Percentiles rank a stretch among this genome's conserved stretches.
phyloP scores from a whole-genome alignment of 164 flowering plant genomes.

The Vitis riparia region DNA sequence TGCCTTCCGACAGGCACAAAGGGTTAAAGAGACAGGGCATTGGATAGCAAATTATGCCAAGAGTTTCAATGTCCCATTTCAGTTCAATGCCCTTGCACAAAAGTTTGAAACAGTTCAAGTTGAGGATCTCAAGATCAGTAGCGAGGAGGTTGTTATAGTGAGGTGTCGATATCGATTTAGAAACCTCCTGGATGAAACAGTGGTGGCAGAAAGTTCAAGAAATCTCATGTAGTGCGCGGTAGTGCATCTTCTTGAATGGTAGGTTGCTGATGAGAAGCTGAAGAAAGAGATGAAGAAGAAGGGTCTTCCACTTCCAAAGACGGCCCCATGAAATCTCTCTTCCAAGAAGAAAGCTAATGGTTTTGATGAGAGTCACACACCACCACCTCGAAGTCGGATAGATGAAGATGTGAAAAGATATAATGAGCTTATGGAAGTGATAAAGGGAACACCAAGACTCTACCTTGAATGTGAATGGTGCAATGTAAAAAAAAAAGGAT shows the following conservation, averaged over 20 bases:
- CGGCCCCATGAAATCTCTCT: no score
- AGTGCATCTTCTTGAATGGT: no score
- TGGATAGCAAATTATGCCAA: neutral
- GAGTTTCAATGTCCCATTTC: neutral
- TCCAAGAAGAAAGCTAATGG: no score
- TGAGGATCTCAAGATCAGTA: no score
- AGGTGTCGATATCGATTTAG: neutral
- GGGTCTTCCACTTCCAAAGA: no score
- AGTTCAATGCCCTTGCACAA: neutral
- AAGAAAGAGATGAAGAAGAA: no score
- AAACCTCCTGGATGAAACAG: neutral
- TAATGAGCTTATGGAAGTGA: neutral
- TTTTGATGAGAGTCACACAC: no score
- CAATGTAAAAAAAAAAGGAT: neutral
- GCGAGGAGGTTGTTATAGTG: neutral
- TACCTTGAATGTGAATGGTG: neutral
- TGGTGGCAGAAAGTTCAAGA: neutral
- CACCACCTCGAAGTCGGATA: no score
- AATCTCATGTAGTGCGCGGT: neutral
- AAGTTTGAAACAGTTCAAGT: neutral
- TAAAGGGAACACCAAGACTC: neutral
- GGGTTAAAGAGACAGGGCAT: neutral
- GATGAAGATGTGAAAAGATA: no score
- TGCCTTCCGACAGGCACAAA: neutral
- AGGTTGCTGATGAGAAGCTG: no score